These are phyloP conservation scores for Alternaria sp. DNA, from an alignment of 2,329 filamentous ascomycete species.

Conservation along the genomic window DNA sequence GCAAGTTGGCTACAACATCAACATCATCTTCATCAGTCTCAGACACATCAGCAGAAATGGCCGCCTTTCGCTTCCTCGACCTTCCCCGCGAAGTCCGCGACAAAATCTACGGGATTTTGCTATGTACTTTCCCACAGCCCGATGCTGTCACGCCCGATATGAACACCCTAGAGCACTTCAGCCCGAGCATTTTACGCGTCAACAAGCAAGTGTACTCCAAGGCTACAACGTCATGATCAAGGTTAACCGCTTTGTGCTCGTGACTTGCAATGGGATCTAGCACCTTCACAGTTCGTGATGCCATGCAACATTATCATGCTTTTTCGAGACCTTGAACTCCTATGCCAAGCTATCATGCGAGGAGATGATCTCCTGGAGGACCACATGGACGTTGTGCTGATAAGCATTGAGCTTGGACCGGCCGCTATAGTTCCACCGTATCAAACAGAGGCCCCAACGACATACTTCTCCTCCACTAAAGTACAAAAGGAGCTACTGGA, in stretches of 20 bases:
- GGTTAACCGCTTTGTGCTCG: too few relatives aligned
- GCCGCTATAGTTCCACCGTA: neutral
- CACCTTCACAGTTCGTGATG: accelerated
- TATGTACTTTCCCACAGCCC: too few relatives aligned
- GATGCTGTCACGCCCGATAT: too few relatives aligned
- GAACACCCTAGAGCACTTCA: too few relatives aligned
- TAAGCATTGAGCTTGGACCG: neutral
- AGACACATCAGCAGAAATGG: neutral
- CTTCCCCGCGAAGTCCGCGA: neutral
- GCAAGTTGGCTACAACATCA: neutral
- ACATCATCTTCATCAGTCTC: neutral
- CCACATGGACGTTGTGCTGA: accelerated
- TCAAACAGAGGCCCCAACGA: neutral
- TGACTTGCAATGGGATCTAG: too few relatives aligned
- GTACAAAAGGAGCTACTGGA: neutral
- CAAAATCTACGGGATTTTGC: neutral
- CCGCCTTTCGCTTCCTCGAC: neutral
- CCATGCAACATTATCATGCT: too few relatives aligned
- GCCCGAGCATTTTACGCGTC: too few relatives aligned
- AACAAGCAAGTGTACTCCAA: too few relatives aligned
- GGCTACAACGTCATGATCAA: too few relatives aligned
- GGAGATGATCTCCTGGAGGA: too few relatives aligned
- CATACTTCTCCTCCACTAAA: neutral
- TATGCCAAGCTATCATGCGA: too few relatives aligned
- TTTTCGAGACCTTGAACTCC: too few relatives aligned